Conservation (phyloP, 1,284 basidiomycete genomes). For the Heterobasidion irregulare region DNA sequence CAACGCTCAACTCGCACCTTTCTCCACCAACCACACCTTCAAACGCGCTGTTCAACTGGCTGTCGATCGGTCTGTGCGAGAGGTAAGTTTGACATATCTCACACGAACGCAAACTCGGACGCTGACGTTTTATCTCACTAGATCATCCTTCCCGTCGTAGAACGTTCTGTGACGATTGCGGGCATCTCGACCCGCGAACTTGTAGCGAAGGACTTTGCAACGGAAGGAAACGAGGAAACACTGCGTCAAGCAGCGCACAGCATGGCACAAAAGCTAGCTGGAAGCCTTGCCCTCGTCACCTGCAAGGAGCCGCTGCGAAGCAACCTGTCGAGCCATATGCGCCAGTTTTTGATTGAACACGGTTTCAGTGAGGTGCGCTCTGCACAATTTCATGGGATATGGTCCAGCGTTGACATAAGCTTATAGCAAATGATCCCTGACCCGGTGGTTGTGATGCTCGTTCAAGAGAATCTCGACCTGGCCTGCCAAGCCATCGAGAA, state of each 20-base stretch:
- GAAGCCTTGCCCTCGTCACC: slow-evolving; percentile 93
- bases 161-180: slow-evolving; percentile 98
- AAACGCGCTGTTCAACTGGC: slow-evolving; percentile 90
- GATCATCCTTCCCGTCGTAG: slow-evolving; percentile 97
- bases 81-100: slow-evolving; percentile 40
- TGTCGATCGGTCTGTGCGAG: slow-evolving; percentile 91
- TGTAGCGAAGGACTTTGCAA: slow-evolving; percentile 94
- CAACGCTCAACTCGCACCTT: slow-evolving; percentile 61
- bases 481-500: slow-evolving; percentile 95
- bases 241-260: slow-evolving; percentile 88
- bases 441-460: slow-evolving; percentile 70
- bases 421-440: slow-evolving; percentile 54
- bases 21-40: slow-evolving; percentile 77
- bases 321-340: slow-evolving; percentile 87
- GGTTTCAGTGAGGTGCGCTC: slow-evolving; percentile 75
- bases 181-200: slow-evolving; percentile 96
- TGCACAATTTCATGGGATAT: neutral
- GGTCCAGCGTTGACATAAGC: slow-evolving; percentile 2
- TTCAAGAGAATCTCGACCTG: slow-evolving; percentile 90
- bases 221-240: slow-evolving; percentile 88
- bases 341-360: slow-evolving; percentile 73
- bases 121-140: slow-evolving; percentile 16
- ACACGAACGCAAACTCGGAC: too few species aligned
- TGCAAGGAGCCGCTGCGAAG: slow-evolving; percentile 97
- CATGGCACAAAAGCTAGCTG: slow-evolving; percentile 97